These are phyloP conservation scores for Podaxis sp. DNA, from an alignment of 768 basidiomycete species.

Conservation along the genomic window DNA sequence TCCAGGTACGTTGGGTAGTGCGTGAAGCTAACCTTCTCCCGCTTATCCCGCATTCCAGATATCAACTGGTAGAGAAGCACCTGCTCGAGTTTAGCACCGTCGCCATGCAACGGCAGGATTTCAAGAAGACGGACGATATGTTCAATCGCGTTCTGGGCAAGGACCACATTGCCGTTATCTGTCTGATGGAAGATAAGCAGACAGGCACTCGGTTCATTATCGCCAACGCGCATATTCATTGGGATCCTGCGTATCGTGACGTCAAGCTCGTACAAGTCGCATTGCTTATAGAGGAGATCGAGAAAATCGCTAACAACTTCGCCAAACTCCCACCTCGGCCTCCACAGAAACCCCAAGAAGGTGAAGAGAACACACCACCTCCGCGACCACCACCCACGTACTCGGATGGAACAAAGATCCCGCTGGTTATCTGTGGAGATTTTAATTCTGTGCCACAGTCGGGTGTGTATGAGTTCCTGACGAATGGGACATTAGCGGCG, in stretches of 20 bases:
- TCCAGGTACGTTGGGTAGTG: constrained; percentile 60
- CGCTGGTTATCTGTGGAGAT: constrained; percentile 90
- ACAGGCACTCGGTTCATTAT: constrained; percentile 89
- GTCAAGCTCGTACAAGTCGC: constrained; percentile 98
- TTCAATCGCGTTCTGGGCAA: constrained; percentile 97
- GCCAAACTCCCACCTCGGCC: constrained; percentile 72
- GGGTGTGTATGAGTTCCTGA: constrained; percentile 90
- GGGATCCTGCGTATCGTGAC: constrained; percentile 91
- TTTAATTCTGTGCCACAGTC: constrained; percentile 88
- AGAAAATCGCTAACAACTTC: constrained; percentile 85
- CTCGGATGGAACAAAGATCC: constrained; percentile 84
- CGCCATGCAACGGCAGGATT: constrained; percentile 90
- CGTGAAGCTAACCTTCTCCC: constrained; percentile 11
- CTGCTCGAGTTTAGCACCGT: constrained; percentile 91
- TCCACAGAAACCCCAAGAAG: constrained; percentile 24
- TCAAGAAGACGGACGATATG: constrained; percentile 99
- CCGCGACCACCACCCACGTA: constrained; percentile 66
- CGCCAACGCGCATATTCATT: constrained; percentile 88
- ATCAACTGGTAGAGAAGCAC: constrained; percentile 89
- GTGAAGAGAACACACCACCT: constrained; percentile 18
- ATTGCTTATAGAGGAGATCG: constrained; percentile 86
- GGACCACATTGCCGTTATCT: constrained; percentile 89
- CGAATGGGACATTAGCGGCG: constrained; percentile 62
- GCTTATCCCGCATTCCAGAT: constrained; percentile 46
- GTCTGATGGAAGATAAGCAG: constrained; percentile 80